Evolutionary conservation across 1,139 yeast species (phyloP), one percentile per base, ranked within the genome.

Genomic region (Candida sanyaensis): DNA sequence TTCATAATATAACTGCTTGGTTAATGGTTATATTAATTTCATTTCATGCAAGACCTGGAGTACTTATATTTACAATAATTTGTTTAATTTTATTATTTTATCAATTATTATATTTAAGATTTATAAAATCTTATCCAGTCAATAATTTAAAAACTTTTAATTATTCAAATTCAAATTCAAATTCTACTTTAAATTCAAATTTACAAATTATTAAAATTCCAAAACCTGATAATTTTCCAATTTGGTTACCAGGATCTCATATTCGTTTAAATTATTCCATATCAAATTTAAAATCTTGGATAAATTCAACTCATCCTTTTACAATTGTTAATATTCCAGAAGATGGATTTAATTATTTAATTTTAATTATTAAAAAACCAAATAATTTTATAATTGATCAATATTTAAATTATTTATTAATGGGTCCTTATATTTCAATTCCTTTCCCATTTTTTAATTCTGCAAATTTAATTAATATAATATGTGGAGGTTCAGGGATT

Each of bases 401-500:
- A 17, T 46, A 53, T 10, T 29, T 48, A 3, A 38, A 52, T 11
- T 66, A 65, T 44, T 48, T 60, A 9, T 36, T 69, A 13, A 53
- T 66, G 1, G 68, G 67, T 1, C 75, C 75, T 2, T 69, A 56
- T 47, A 60, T 66, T 1, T 55, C 73, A 9, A 46, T 69, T 7
- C 60, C 66, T 1, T 56, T 57, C 5, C 62, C 61, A 7, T 64
- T 67, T 41, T 63, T 63, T 49, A 52, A 61, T 40, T 70, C 82
- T 1, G 83, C 82, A 0, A 77, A 77, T 37, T 74, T 80, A 45
- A 80, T 84, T 0, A 63, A 77, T 8, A 75, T 90, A 7, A 65
- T 90, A 4, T 87, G 91, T 32, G 97, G 97, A 7, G 97, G 97
- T 0, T 82, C 96, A 0, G 97, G 97, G 0, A 78, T 91, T 5